Evolutionary conservation across 2,329 filamentous ascomycete species (phyloP).

Genomic region (Diplodia scrobiculata): DNA sequence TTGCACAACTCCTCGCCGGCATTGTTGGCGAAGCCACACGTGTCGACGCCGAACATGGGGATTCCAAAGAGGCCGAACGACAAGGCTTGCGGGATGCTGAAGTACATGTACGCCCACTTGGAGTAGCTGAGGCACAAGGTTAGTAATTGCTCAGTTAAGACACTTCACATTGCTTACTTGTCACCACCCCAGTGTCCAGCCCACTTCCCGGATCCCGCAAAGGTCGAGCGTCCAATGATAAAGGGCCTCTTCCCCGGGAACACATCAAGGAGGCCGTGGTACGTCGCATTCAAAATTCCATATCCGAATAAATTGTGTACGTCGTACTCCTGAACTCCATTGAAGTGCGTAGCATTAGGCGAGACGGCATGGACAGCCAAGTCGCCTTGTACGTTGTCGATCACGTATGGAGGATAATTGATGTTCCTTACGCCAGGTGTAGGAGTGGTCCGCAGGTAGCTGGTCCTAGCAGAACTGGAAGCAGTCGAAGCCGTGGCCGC

Average conservation of each 20-base stretch:
- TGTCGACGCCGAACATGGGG: conserved; percentile 68
- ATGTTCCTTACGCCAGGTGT: conserved; percentile 67
- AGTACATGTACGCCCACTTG: conserved; percentile 72
- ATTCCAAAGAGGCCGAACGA: conserved; percentile 74
- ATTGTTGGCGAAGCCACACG: conserved; percentile 71
- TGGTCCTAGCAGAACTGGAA: conserved; percentile 37
- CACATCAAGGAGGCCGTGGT: conserved; percentile 66
- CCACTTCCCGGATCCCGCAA: conserved; percentile 72
- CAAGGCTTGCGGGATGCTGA: conserved; percentile 75
- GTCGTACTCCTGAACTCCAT: conserved; percentile 76
- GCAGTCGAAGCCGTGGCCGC: conserved; percentile 44
- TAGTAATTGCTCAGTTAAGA: background rate
- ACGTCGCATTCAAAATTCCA: conserved; percentile 75
- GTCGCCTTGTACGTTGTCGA: conserved; percentile 73
- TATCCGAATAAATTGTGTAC: conserved; percentile 79
- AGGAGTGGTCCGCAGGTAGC: conserved; percentile 61
- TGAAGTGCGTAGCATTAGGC: conserved; percentile 75
- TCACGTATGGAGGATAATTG: conserved; percentile 73
- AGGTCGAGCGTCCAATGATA: conserved; percentile 81
- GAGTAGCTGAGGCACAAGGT: conserved; percentile 46
- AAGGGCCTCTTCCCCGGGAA: conserved; percentile 73
- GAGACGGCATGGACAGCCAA: conserved; percentile 71
- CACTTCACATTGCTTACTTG: conserved; percentile 48
- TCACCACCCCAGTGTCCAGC: conserved; percentile 80
- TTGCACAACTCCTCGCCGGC: conserved; percentile 69